Evolutionary conservation across 371 early-diverging fungal genomes (phyloP).

Genomic region (Blastocladiella emersonii): DNA sequence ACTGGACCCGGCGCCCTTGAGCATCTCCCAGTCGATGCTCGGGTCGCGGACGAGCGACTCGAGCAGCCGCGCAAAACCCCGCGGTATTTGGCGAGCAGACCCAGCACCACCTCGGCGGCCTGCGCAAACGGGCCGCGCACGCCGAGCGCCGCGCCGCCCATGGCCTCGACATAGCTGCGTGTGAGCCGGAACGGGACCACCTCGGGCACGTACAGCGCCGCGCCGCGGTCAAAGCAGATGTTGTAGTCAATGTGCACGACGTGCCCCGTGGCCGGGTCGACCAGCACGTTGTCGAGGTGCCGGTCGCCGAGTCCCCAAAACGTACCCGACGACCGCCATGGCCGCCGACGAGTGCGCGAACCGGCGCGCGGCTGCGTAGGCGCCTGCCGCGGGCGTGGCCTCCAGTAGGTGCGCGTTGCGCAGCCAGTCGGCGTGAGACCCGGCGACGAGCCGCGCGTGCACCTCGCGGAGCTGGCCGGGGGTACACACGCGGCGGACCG

Average conservation of each 20-base stretch:
- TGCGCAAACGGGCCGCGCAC: constrained; percentile 74
- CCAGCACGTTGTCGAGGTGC: constrained; percentile 93
- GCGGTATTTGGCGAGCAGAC: constrained; percentile 62
- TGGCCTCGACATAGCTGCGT: constrained; percentile 84
- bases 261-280: constrained; percentile 76
- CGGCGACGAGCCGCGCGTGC: constrained; percentile 37
- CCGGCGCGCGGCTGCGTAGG: constrained; percentile 7
- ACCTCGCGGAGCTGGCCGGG: too few species aligned
- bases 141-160: constrained; percentile 67
- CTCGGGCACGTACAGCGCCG: constrained; percentile 71
- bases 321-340: constrained; percentile 96
- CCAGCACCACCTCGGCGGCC: constrained; percentile 61
- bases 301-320: constrained; percentile 97
- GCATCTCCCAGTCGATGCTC: too few species aligned
- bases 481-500: too few species aligned
- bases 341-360: constrained; percentile 81
- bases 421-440: constrained; percentile 54
- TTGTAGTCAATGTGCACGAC: constrained; percentile 97
- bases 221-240: constrained; percentile 83
- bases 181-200: constrained; percentile 96
- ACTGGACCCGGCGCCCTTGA: too few species aligned
- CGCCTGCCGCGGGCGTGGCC: too few species aligned
- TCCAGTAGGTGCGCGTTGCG: too few species aligned
- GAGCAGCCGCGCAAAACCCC: constrained; percentile 74
- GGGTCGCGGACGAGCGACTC: constrained; percentile 62